Base-by-base conservation (phyloP, 805 yeast genomes). In the Candida rishiriensis region DNA sequence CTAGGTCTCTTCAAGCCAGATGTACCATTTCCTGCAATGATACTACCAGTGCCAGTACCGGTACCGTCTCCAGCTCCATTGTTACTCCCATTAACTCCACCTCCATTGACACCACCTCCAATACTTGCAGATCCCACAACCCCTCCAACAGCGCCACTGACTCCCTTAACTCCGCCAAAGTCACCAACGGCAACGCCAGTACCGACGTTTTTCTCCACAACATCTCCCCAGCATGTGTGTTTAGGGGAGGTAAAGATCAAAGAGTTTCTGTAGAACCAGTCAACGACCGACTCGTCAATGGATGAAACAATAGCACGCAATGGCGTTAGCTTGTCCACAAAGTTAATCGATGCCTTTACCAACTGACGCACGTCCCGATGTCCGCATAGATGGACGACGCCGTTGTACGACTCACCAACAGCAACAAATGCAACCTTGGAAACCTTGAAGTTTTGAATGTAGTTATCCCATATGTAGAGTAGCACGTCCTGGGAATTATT, bases 211-310 rank as follows among this genome's bases (percentile, higher is more conserved):
- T 37, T 29, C 47, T 59, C 60, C 26, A 53, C 60, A 28, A 52
- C 56, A 31, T 56, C 64, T 26, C 81, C 83, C 97, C 97, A 91
- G 52, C 93, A 85, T 6, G 85, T 71, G 62, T 93, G 95, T 46
- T 74, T 75, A 42, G 72, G 68, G 40, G 88, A 74, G 3, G 97
- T 79, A 64, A 89, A 90, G 0, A 91, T 78, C 26, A 91, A 75
- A 2, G 97, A 88, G 56, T 87, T 85, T 51, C 82, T 81, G 68
- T 81, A 89, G 64, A 81, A 93, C 97, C 97, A 90, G 58, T 90
- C 97, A 14, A 86, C 77, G 67, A 90, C 76, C 9, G 85, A 79
- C 63, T 93, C 98, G 62, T 91, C 98, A 56, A 89, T 80, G 18
- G 88, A 75, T 5, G 97, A 90, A 4, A 88, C 88, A 37, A 91